Percentiles rank a stretch among this genome's conserved stretches.
phyloP scores from a whole-genome alignment of 352 stramenopile species.

The Aphanomyces stellatus region DNA sequence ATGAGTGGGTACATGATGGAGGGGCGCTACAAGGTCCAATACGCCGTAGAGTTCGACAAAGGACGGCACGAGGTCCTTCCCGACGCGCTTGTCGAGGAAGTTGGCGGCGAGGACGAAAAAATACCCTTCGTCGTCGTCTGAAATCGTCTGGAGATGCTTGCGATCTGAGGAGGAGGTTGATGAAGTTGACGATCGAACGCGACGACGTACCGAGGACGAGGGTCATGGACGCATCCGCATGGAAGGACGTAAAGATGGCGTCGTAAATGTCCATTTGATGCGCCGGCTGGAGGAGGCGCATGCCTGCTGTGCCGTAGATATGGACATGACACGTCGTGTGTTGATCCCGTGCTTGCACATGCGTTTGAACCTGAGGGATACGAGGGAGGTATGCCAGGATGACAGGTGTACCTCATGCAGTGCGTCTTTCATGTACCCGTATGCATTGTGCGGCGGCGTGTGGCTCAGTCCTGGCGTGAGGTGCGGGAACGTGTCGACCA shows the following conservation, averaged over 20 bases:
- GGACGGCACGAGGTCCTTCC: not conserved
- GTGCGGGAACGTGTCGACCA: not conserved
- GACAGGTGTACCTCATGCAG: constrained; percentile 8
- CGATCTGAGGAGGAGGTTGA: not conserved
- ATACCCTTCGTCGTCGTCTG: constrained; percentile 12
- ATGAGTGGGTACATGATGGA: not conserved
- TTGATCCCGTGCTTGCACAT: too few species aligned
- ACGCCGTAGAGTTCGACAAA: constrained; percentile 4
- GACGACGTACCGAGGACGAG: not conserved
- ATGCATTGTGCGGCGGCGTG: not conserved
- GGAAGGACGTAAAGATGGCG: not conserved
- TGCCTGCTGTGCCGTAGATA: constrained; percentile 8
- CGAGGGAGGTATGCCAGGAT: not conserved
- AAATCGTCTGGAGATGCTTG: not conserved
- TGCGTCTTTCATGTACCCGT: not conserved
- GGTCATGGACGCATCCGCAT: not conserved
- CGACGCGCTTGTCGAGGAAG: constrained; percentile 10
- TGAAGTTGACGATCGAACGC: not conserved
- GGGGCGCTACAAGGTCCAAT: not conserved
- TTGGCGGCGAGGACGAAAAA: constrained; percentile 5
- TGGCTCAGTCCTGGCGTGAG: not conserved
- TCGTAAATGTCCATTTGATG: constrained; percentile 10
- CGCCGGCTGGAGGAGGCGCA: not conserved
- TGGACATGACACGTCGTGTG: not conserved
- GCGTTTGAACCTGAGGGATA: too few species aligned